These are phyloP conservation scores for Oryza glaberrima DNA, from an alignment of 176 grass and related monocot species.

Conservation along the genomic window DNA sequence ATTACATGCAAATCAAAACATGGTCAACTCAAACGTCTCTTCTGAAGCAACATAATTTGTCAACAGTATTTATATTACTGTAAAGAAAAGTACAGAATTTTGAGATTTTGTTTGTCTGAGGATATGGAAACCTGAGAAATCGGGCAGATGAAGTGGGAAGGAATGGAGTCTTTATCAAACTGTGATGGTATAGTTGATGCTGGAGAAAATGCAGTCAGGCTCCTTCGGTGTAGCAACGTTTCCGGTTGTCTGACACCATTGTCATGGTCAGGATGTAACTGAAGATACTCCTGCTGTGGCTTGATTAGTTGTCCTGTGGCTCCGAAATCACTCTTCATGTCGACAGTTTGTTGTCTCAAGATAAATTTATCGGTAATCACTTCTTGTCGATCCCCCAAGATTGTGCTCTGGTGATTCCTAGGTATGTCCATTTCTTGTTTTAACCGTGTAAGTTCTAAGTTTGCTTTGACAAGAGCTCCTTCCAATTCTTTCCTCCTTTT, in stretches of 20 bases:
- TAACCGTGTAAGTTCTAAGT: conserved; percentile 25
- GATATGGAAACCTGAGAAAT: conserved; percentile 54
- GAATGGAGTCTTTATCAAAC: conserved; percentile 26
- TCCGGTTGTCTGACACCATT: conserved; percentile 23
- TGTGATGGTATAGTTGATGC: conserved; percentile 42
- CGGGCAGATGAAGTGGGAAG: conserved; percentile 69
- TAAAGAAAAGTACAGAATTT: not conserved
- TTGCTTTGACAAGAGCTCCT: conserved; percentile 54
- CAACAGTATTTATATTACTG: not conserved
- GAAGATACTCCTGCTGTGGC: conserved; percentile 37
- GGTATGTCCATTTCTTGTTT: conserved; percentile 5
- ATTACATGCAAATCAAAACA: not conserved
- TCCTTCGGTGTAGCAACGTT: conserved; percentile 35
- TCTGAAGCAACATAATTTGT: not conserved
- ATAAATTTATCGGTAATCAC: conserved; percentile 1
- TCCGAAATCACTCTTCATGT: conserved; percentile 18
- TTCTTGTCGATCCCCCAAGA: conserved; percentile 29
- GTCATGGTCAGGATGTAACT: conserved; percentile 35
- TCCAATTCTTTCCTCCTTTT: conserved; percentile 62
- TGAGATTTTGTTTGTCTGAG: not conserved
- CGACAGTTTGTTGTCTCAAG: not conserved
- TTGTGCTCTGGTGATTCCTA: not conserved
- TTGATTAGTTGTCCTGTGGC: not conserved
- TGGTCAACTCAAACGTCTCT: not conserved
- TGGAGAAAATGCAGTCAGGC: conserved; percentile 37